phyloP scores from a whole-genome alignment of 2,329 filamentous ascomycete genomes.

The Trichoderma lentiforme region DNA sequence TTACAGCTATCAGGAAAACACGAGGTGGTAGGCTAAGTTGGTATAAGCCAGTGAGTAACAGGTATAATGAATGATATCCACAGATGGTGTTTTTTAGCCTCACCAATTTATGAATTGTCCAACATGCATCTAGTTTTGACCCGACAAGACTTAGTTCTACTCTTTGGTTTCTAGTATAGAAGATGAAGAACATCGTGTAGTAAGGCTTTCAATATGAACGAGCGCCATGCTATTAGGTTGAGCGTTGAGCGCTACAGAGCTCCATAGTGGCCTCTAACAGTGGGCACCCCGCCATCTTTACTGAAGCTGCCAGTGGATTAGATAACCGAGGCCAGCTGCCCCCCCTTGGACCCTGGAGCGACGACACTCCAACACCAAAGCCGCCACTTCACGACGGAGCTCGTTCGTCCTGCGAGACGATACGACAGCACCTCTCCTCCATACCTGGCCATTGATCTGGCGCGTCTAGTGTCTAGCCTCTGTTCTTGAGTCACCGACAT shows the following conservation, averaged over 20 bases:
- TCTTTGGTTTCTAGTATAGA: background rate
- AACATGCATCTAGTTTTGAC: background rate
- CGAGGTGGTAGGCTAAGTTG: background rate
- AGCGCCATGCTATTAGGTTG: background rate
- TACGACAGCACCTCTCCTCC: background rate
- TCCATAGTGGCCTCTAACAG: background rate
- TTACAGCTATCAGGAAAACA: background rate
- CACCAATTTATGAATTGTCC: no score
- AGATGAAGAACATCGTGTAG: background rate
- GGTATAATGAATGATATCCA: no score
- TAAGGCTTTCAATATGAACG: background rate
- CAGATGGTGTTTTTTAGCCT: background rate
- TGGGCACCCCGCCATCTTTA: slow-evolving; percentile 6
- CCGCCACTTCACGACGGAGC: background rate
- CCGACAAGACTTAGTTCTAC: background rate
- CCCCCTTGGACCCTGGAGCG: background rate
- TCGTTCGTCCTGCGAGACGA: background rate
- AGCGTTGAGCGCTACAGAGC: background rate
- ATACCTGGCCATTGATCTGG: background rate
- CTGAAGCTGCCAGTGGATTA: background rate
- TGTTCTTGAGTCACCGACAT: background rate
- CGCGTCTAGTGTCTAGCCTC: background rate
- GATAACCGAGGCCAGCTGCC: background rate
- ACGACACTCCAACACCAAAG: background rate
- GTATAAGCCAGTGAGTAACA: background rate